Percentiles rank a stretch among this genome's conserved stretches.
Conservation (phyloP, 768 basidiomycete genomes). For the Trametes punicea region DNA sequence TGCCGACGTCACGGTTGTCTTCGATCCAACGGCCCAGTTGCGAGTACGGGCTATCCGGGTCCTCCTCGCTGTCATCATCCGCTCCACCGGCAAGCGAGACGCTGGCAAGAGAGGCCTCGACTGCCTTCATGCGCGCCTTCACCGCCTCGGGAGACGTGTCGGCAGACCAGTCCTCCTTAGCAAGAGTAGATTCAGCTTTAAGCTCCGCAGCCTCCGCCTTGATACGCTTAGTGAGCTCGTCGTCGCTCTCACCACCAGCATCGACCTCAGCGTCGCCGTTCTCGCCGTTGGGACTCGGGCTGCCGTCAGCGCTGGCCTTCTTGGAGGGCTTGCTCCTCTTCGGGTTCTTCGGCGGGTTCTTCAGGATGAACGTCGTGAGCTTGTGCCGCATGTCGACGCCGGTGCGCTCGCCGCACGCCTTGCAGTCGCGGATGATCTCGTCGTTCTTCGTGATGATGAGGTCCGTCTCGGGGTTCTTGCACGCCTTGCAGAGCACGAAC, state of each 20-base stretch:
- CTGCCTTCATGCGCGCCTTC: slow-evolving; percentile 70
- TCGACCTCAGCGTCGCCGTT: slow-evolving; percentile 40
- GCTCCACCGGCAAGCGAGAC: slow-evolving; percentile 51
- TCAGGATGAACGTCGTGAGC: slow-evolving; percentile 92
- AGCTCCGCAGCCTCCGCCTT: slow-evolving; percentile 84
- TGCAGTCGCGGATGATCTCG: slow-evolving; percentile 93
- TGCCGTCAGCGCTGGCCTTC: slow-evolving; percentile 50
- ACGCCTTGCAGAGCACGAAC: slow-evolving; percentile 93
- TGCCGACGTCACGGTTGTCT: slow-evolving; percentile 58
- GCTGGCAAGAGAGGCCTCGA: slow-evolving; percentile 57
- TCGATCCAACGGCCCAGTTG: slow-evolving; percentile 82
- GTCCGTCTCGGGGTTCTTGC: slow-evolving; percentile 99
- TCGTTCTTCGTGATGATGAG: slow-evolving; percentile 87
- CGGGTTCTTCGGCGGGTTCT: slow-evolving; percentile 91
- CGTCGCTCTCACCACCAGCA: slow-evolving; percentile 71
- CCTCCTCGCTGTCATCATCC: slow-evolving; percentile 89
- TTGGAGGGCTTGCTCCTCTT: slow-evolving; percentile 60
- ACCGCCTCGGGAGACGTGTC: slow-evolving; percentile 90
- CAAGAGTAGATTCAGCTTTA: slow-evolving; percentile 55
- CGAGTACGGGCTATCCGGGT: slow-evolving; percentile 80
- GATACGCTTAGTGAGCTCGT: slow-evolving; percentile 87
- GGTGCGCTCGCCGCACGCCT: slow-evolving; percentile 94
- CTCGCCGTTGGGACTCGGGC: slow-evolving; percentile 35
- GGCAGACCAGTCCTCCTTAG: slow-evolving; percentile 84
- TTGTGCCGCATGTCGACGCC: slow-evolving; percentile 96